Base-by-base conservation (phyloP, 2,329 filamentous ascomycete genomes). In the Zymoseptoria crescenta region DNA sequence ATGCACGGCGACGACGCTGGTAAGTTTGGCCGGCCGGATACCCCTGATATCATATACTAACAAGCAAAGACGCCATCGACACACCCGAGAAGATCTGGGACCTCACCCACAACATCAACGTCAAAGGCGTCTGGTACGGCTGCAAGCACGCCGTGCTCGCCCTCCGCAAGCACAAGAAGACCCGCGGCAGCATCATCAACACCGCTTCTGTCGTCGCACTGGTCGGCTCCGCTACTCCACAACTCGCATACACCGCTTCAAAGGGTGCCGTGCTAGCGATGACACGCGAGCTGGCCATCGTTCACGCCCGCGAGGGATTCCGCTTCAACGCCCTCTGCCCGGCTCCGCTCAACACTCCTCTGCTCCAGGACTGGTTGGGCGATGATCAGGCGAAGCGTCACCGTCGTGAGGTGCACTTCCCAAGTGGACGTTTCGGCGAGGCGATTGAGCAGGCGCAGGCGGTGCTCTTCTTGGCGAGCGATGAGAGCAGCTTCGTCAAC, bases 101-200 rank as follows among this genome's bases (percentile, higher is more conserved):
- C 70, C 78, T 96, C 66, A 96, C 92, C 4, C 91, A 96, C 62
- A 86, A 85, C 73, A 95, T 96, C 80, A 96, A 96, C 75, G 92
- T 96, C 75, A 96, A 96, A 83, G 92, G 92, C 50, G 92, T 96
- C n/a, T 96, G 92, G 92, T 96, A 85, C 74, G 92, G 92, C 61
- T 87, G 86, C 82, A 96, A 96, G 81, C 90, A 96, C 74, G 91
- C 92, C 6, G 86, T 96, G 28, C 80, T 93, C 55, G 84, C 89
- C 51, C 81, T 96, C 68, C 87, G 91, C 65, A 86, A 85, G 68
- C 81, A 95, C 80, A 82, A 83, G 57, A 96, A 96, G 84, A 83
- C 79, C 51, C 84, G 82, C 68, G 89, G 84, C 55, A 91, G 87
- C 75, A 85, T 96, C 75, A 92, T 96, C 82, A 96, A 96, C 81